These are phyloP conservation scores for Vitis cinerea DNA, from an alignment of 164 flowering plant species.

Conservation along the genomic window DNA sequence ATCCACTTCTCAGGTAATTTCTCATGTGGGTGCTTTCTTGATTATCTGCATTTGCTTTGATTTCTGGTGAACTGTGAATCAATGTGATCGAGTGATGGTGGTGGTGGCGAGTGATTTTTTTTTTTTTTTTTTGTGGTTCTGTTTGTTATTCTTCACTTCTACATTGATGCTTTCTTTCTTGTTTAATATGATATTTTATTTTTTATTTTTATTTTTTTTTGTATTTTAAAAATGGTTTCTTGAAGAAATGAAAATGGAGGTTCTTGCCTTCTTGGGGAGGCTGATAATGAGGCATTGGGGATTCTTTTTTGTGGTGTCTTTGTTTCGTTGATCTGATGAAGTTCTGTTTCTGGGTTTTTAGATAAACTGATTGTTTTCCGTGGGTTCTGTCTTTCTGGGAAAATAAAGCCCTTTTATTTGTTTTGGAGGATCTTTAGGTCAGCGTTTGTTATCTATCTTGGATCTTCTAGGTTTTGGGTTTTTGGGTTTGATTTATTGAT, in stretches of 20 bases:
- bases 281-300: too few species aligned
- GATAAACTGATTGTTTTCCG: slow-evolving; percentile 6
- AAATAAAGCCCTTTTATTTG: too few species aligned
- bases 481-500: too few species aligned
- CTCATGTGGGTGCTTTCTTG: slow-evolving; percentile 15
- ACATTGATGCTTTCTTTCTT: not conserved
- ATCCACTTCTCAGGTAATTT: slow-evolving; percentile 10
- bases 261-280: not conserved
- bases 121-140: too few species aligned
- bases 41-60: too few species aligned
- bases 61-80: too few species aligned
- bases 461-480: too few species aligned
- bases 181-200: not conserved
- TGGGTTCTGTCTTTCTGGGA: not conserved
- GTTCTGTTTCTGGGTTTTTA: not conserved
- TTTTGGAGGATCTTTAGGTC: too few species aligned
- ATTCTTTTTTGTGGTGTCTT: not conserved
- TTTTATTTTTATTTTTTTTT: too few species aligned
- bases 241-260: slow-evolving; percentile 1
- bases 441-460: too few species aligned
- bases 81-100: too few species aligned
- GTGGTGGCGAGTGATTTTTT: too few species aligned
- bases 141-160: not conserved
- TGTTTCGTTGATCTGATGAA: not conserved
- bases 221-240: not conserved